Evolutionary conservation across 371 early-diverging fungal genomes (phyloP), one percentile per base, ranked within the genome.

Genomic region (Rozella allomycis): DNA sequence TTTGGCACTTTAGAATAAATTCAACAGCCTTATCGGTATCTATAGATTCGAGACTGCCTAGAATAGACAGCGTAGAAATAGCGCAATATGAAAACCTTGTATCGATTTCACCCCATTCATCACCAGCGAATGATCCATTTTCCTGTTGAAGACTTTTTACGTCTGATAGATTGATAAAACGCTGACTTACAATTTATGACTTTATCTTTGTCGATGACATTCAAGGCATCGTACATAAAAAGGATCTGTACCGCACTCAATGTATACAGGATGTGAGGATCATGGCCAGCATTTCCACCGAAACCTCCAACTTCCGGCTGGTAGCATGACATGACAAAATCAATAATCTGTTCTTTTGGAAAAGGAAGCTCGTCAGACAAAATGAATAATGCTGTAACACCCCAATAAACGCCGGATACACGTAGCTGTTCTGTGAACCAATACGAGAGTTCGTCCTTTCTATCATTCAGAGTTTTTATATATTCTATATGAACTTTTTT

Each of bases 21-120:
- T 66, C 64, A 3, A 81, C 67, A 3, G 82, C 70, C 26, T 61
- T 70, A 17, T 61, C 52, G 4, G 72, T 33, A 43, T 93, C 49
- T 29, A 87, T 50, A 3, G 66, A 65, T 35, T 78, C 71, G 32
- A 80, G 39, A n/a, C 67, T 47, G 11, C 62, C 59, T 14, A 96
- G 45, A 16, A 96, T 47, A 14, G 77, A 68, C 34, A 87, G 50
- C 11, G 69, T 58, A 1, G 69, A 62, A 2, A 94, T 30, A 0
- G 84, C 80, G 35, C 77, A 78, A 52, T 84, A 96, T 4, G 74
- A 64, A 49, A 94, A 91, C 33, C 98, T 60, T 0, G 85, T 82
- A 52, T 98, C 98, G 14, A 75, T 67, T 49, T 96, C 96, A 33
- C 88, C 93, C 78, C 78, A 93, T 13, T 52, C 52, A 49, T 96